These are phyloP conservation scores for Cyclospora cayetanensis DNA, from an alignment of 169 alveolate species.

Conservation along the genomic window DNA sequence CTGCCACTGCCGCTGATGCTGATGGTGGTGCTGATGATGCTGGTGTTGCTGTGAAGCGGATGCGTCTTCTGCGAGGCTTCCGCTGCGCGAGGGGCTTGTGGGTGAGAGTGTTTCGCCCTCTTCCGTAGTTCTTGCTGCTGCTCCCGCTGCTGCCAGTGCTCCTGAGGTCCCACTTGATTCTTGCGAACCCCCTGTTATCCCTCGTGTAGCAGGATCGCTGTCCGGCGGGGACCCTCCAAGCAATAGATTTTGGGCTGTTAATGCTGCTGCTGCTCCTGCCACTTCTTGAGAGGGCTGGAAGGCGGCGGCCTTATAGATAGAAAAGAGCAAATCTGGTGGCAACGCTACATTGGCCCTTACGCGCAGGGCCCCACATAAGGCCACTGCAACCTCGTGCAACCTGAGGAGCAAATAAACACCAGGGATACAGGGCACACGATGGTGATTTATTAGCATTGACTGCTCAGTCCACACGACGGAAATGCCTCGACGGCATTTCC, in stretches of 20 bases:
- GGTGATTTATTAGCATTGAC: too few species aligned
- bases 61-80: background rate
- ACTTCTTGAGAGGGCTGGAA: conserved; percentile 15
- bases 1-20: conserved; percentile 31
- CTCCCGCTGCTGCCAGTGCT: conserved; percentile 11
- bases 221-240: background rate
- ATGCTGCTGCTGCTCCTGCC: conserved; percentile 47
- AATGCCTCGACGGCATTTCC: too few species aligned
- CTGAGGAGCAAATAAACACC: background rate
- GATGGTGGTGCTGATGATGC: conserved; percentile 24
- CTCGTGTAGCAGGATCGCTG: background rate
- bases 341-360: background rate
- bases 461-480: too few species aligned
- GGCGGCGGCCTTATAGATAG: background rate
- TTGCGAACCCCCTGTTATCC: background rate
- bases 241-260: background rate
- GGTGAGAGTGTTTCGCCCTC: background rate
- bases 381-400: conserved; percentile 30
- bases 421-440: background rate
- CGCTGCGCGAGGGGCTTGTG: background rate
- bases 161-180: background rate
- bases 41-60: background rate
- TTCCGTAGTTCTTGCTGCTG: background rate
- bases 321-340: conserved; percentile 17
- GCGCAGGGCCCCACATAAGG: background rate